Base-by-base conservation (phyloP, 2,329 filamentous ascomycete genomes). In the Pyrenophora tritici-repentis region DNA sequence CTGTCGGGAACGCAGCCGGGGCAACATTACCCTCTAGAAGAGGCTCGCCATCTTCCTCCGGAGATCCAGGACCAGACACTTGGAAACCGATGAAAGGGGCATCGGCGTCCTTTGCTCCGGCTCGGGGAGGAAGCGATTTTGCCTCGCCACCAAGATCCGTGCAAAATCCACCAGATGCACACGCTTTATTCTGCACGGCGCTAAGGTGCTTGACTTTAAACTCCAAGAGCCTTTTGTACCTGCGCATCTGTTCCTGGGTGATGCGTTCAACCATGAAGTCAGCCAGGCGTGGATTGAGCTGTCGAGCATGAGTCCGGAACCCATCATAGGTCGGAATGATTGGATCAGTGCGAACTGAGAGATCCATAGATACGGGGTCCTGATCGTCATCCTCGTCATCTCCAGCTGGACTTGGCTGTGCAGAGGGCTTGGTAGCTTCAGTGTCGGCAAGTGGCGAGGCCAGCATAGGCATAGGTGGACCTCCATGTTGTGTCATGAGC, bases 191-290 rank as follows among this genome's bases (percentile, higher is more conserved):
- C 20, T 78, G 78, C 1, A 87, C 83, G 2, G 81, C 78, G 39
- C 82, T 79, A 1, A 86, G 76, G 66, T 96, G 91, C 62, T 87
- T 87, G 48, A 90, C 79, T 66, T 85, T 88, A 55, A 81, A 77
- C 32, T 85, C 86, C 24, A 93, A 78, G 13, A 97, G 78, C 22
- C 84, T 83, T 71, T 92, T 94, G 73, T 92, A 96, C 47, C 91
- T 84, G 52, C 85, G 79, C 39, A 87, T 78, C 70, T 96, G 90
- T 65, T 96, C 91, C 58, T 90, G 83, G 0, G 89, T 89, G 60
- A 96, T 88, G 38, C 91, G 86, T 24, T 94, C 88, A 12, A 93
- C 83, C 57, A 97, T 79, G 71, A 85, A 80, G 7, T 80, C 75
- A n/a, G 78, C 77, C 50, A 96, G 78, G 9, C 80, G 76, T n/a